A percentile compares a stretch with the other conserved stretches of the same genome.
Evolutionary conservation across 345 rosid species (phyloP).

Genomic region (Eucalyptus polyanthemos): DNA sequence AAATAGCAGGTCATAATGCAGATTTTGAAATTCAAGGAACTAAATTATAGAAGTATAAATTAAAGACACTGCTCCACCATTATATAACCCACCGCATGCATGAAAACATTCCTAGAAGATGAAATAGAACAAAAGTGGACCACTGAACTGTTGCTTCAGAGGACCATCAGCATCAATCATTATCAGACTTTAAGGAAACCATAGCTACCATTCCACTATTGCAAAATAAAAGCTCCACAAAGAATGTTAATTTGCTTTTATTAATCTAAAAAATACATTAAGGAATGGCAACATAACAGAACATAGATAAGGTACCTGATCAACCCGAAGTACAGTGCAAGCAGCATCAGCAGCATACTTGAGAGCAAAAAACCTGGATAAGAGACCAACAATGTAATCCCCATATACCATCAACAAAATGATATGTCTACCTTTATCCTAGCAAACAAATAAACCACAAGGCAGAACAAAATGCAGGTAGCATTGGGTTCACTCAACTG

Average conservation of each 20-base stretch:
- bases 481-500: not conserved
- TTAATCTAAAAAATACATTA: not conserved
- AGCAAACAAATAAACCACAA: not conserved
- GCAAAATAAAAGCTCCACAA: not conserved
- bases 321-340: slow-evolving; percentile 93
- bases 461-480: not conserved
- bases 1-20: not conserved
- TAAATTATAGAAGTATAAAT: not conserved
- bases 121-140: not conserved
- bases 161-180: not conserved
- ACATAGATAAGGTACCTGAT: slow-evolving; percentile 45
- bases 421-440: not conserved
- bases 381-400: not conserved
- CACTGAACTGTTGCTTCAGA: not conserved
- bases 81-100: not conserved
- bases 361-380: slow-evolving; percentile 71
- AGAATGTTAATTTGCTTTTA: not conserved
- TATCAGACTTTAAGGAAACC: not conserved
- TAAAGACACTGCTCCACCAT: not conserved
- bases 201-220: not conserved
- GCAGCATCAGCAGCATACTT: slow-evolving; percentile 97
- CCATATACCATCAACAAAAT: not conserved
- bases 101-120: not conserved
- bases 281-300: not conserved
- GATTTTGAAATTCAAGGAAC: not conserved